Percentiles rank a stretch among this genome's conserved stretches.
Evolutionary conservation across 2,329 filamentous ascomycete genomes (phyloP).

Genomic region (Tolypocladium cylindrosporum): DNA sequence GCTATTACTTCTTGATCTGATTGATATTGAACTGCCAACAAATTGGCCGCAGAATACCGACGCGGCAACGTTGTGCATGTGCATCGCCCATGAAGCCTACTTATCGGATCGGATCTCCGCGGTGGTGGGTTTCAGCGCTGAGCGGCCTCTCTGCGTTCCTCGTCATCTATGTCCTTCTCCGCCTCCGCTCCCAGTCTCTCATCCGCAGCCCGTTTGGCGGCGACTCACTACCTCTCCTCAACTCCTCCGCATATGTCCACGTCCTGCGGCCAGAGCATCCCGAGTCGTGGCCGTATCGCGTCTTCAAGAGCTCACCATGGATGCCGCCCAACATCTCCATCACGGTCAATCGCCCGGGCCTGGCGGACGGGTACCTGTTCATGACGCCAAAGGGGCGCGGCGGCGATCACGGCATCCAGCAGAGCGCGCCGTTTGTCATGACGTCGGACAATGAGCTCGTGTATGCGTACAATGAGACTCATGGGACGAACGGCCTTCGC

Average conservation of each 20-base stretch:
- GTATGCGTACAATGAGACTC: not conserved
- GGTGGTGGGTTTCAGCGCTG: not conserved
- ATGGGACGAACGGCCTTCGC: not conserved
- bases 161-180: not conserved
- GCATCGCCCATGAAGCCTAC: not conserved
- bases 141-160: not conserved
- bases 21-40: not conserved
- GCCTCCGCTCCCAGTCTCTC: not conserved
- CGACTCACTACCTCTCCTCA: not conserved
- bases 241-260: not conserved
- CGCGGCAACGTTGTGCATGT: not conserved
- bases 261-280: not conserved
- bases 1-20: not conserved
- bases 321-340: not conserved
- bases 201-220: not conserved
- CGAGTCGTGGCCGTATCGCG: not conserved
- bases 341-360: not conserved
- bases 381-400: not conserved
- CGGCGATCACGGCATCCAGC: not conserved
- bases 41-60: not conserved
- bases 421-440: not conserved
- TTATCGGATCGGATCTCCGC: not conserved
- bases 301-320: not conserved
- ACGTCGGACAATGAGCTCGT: not conserved
- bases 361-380: not conserved